Evolutionary conservation across 2,329 filamentous ascomycete species (phyloP).

Genomic region (Onygenales sp.): DNA sequence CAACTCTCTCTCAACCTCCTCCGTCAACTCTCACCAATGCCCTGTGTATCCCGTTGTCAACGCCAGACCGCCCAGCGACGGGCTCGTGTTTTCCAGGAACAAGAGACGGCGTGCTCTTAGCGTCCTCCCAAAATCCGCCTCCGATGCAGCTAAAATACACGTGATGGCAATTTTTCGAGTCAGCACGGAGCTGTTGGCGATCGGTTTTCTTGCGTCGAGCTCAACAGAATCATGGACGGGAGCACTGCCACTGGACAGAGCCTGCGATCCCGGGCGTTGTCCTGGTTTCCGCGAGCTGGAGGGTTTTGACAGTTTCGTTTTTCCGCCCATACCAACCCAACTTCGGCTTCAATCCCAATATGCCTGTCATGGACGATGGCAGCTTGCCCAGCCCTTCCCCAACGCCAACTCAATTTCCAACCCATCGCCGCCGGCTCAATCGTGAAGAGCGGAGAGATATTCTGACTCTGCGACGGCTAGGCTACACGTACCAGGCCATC

Average conservation of each 20-base stretch:
- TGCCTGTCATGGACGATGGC: no score
- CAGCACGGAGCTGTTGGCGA: neutral
- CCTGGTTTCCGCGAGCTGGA: neutral
- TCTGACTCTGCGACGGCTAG: neutral
- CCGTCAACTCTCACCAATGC: no score
- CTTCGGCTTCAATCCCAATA: no score
- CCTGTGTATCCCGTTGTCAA: no score
- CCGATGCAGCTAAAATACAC: no score
- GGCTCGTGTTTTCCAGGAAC: no score
- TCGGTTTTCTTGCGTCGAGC: neutral
- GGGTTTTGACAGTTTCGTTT: neutral
- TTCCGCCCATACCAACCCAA: neutral
- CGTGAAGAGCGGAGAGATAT: slow-evolving; percentile 1
- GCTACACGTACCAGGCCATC: slow-evolving; percentile 1
- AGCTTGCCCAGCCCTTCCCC: neutral
- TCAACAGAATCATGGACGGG: neutral
- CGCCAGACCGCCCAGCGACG: no score
- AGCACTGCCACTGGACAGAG: neutral
- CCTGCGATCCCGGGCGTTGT: neutral
- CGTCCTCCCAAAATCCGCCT: no score
- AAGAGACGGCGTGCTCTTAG: no score
- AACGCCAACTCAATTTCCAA: neutral
- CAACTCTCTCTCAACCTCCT: no score
- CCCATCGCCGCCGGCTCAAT: neutral
- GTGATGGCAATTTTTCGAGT: no score